Base-by-base conservation (phyloP, 2,329 filamentous ascomycete species). In the Aspergillus versicolor region DNA sequence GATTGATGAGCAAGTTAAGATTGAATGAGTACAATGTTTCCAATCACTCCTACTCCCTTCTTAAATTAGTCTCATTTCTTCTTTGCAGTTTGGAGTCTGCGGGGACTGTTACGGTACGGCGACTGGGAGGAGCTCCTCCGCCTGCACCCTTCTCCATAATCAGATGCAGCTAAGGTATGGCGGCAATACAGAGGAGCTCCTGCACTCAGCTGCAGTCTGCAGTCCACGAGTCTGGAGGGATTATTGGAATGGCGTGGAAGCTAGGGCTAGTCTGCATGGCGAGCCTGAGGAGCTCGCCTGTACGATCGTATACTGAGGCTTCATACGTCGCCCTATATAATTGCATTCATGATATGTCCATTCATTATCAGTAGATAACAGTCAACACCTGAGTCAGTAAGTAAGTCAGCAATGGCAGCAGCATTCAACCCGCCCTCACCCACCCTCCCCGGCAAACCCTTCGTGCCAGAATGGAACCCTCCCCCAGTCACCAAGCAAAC, bases 401-500 rank as follows among this genome's bases (percentile, higher is more conserved):
- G n/a, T n/a, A 21, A 21, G 21, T 21, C 21, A 21, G 21, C 21
- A 21, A 21, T 21, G 21, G 21, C 64, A 54, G 69, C 76, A 17
- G 68, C 72, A 4, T 80, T 80, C 64, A 74, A 69, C 55, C 76
- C 77, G 12, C 74, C 75, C 7, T 58, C 76, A 3, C 62, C 73
- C 17, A 63, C 74, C 48, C 64, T 75, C 2, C 56, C 65, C 22
- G 70, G 70, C 55, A 80, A 80, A 63, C 77, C 77, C 7, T 63
- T 60, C n/a, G 75, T 81, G 9, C 69, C 76, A 9, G 64, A 65
- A 66, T 79, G 77, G 77, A 52, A 69, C 37, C 75, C 77, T n/a
- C 80, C 80, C 5, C 72, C 75, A 17, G 64, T 75, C 17, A 82
- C 80, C 2, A 67, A 77, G 52, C 67, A 79, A 62, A 75, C 75